These are phyloP conservation scores for Neoarthrinium moseri DNA, from an alignment of 2,329 filamentous ascomycete genomes.

Conservation along the genomic window DNA sequence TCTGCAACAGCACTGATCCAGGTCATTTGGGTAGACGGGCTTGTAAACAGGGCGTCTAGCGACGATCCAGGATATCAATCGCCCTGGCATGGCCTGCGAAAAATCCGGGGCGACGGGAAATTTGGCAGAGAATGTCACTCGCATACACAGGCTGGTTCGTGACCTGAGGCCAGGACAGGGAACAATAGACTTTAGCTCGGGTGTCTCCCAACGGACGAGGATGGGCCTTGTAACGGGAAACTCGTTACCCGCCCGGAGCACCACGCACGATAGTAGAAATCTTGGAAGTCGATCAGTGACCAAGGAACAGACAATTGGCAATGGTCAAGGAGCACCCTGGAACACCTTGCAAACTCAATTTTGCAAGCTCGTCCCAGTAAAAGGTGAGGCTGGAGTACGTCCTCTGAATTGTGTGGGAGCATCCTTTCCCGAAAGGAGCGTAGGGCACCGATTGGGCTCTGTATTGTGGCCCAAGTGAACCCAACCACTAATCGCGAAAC, in stretches of 20 bases:
- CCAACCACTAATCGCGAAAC: constrained; percentile 5
- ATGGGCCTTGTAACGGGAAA: constrained; percentile 7
- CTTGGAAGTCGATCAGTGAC: too few species aligned
- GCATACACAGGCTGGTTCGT: constrained; percentile 7
- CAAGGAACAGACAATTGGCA: constrained; percentile 7
- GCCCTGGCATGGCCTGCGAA: not conserved
- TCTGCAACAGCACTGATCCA: constrained; percentile 4
- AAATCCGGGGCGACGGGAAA: constrained; percentile 4
- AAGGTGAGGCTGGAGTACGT: not conserved
- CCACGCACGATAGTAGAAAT: too few species aligned
- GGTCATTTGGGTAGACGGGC: constrained; percentile 5
- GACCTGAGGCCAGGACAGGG: constrained; percentile 1
- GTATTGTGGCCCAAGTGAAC: constrained; percentile 2
- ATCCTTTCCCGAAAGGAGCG: constrained; percentile 7
- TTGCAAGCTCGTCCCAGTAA: not conserved
- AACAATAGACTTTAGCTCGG: not conserved
- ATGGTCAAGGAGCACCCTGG: constrained; percentile 10
- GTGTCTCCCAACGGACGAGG: constrained; percentile 6
- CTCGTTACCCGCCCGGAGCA: not conserved
- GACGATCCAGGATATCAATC: constrained; percentile 1
- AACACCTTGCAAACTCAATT: constrained; percentile 6
- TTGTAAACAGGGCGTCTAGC: not conserved
- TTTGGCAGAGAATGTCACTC: not conserved
- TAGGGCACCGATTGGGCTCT: constrained; percentile 9
- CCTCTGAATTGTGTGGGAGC: constrained; percentile 3